phyloP scores from a whole-genome alignment of 257 asterid genomes.

The Jacaranda mimosifolia region DNA sequence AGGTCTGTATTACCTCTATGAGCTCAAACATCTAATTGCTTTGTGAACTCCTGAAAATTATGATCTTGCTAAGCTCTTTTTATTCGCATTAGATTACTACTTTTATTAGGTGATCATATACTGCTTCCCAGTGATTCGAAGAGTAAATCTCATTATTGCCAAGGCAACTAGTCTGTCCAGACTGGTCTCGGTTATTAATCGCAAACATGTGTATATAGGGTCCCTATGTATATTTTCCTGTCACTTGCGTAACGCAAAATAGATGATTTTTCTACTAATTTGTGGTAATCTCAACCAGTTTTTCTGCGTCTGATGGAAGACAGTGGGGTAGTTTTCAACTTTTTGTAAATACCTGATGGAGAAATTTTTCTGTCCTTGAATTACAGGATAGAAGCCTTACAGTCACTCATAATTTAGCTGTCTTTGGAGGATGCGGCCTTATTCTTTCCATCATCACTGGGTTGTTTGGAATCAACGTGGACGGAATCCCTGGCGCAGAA shows the following conservation, averaged over 20 bases:
- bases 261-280: background rate
- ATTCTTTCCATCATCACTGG: constrained; percentile 90
- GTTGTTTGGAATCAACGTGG: constrained; percentile 92
- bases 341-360: background rate
- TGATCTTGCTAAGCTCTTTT: background rate
- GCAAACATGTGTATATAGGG: background rate
- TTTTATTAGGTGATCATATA: background rate
- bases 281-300: background rate
- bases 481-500: constrained; percentile 87
- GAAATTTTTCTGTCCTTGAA: background rate
- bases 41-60: background rate
- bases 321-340: background rate
- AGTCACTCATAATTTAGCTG: constrained; percentile 87
- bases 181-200: background rate
- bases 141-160: background rate
- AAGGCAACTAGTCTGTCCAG: background rate
- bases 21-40: constrained; percentile 2
- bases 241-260: background rate
- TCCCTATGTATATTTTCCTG: background rate
- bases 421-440: constrained; percentile 98
- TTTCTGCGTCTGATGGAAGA: background rate
- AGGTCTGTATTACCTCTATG: constrained; percentile 55
- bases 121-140: background rate
- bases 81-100: background rate
- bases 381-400: constrained; percentile 91